Conservation (phyloP, 352 stramenopile species). For the Phytophthora pinifolia region DNA sequence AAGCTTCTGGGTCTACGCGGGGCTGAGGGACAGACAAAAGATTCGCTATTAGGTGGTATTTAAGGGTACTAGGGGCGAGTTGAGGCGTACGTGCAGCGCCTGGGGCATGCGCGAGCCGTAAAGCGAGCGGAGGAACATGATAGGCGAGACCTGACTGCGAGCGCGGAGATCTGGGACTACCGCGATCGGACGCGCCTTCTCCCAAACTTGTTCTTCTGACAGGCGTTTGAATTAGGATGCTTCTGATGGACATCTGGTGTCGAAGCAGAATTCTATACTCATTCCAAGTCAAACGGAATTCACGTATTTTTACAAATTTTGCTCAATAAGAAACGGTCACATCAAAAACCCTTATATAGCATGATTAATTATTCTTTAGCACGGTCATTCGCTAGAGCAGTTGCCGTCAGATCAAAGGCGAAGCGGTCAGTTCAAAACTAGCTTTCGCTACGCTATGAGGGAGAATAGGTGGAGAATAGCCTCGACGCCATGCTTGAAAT, state of each 20-base stretch:
- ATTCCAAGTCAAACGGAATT: constrained; percentile 6
- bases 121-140: constrained; percentile 80
- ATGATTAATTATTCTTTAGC: background rate
- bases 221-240: constrained; percentile 9
- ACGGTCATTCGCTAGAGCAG: too few species aligned
- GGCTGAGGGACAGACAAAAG: constrained; percentile 36
- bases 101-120: constrained; percentile 82
- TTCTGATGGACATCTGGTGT: constrained; percentile 9
- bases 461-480: too few species aligned
- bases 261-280: background rate
- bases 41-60: constrained; percentile 1
- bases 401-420: too few species aligned
- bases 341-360: constrained; percentile 1
- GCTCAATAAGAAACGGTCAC: background rate
- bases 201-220: constrained; percentile 12
- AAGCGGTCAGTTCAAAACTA: too few species aligned
- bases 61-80: background rate
- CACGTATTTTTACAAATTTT: constrained; percentile 5
- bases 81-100: constrained; percentile 57
- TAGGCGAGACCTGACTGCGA: constrained; percentile 6
- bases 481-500: too few species aligned
- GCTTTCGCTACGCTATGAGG: too few species aligned
- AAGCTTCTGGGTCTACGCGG: constrained; percentile 60
- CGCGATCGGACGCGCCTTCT: constrained; percentile 22
- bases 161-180: constrained; percentile 1